phyloP scores from a whole-genome alignment of 1,284 basidiomycete species.

The Athelia psychrophila region DNA sequence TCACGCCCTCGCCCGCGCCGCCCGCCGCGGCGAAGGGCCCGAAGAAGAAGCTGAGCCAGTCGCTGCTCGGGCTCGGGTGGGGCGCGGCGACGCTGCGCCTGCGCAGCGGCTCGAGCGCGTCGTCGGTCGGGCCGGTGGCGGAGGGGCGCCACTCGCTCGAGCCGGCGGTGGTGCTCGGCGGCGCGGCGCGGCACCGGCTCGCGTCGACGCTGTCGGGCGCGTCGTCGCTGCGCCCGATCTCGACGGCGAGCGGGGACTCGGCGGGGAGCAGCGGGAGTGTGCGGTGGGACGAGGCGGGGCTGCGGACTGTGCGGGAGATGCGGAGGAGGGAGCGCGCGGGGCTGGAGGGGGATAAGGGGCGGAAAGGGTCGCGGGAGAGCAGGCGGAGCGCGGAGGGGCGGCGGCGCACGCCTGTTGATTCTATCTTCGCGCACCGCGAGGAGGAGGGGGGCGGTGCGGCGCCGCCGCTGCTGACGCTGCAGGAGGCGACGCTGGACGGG shows the following conservation, averaged over 20 bases:
- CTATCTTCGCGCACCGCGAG: constrained; percentile 36
- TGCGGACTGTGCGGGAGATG: constrained; percentile 51
- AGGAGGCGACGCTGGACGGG: constrained; percentile 51
- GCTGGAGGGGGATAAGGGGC: constrained; percentile 15
- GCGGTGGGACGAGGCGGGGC: constrained; percentile 62
- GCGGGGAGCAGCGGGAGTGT: constrained; percentile 36
- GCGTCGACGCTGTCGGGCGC: constrained; percentile 47
- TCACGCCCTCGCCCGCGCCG: constrained; percentile 32
- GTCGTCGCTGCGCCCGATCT: constrained; percentile 58
- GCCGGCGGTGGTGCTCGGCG: constrained; percentile 29
- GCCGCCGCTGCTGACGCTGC: constrained; percentile 42
- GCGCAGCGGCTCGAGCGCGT: constrained; percentile 41
- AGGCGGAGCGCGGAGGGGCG: constrained; percentile 37
- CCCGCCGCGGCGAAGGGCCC: constrained; percentile 22
- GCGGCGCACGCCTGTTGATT: constrained; percentile 42
- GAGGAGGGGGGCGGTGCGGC: too few species aligned
- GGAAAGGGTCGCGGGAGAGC: constrained; percentile 14
- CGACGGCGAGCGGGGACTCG: constrained; percentile 48
- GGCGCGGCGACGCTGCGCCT: constrained; percentile 42
- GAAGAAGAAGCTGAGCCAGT: constrained; percentile 55
- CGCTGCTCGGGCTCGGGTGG: constrained; percentile 46
- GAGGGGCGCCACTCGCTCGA: constrained; percentile 34
- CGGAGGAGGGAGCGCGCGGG: constrained; percentile 44
- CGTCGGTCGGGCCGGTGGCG: constrained; percentile 9
- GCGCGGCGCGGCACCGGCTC: constrained; percentile 30